Percentiles rank a stretch among this genome's conserved stretches.
Evolutionary conservation across 495 filamentous ascomycete genomes (phyloP).

Genomic region (Xylaria longipes): DNA sequence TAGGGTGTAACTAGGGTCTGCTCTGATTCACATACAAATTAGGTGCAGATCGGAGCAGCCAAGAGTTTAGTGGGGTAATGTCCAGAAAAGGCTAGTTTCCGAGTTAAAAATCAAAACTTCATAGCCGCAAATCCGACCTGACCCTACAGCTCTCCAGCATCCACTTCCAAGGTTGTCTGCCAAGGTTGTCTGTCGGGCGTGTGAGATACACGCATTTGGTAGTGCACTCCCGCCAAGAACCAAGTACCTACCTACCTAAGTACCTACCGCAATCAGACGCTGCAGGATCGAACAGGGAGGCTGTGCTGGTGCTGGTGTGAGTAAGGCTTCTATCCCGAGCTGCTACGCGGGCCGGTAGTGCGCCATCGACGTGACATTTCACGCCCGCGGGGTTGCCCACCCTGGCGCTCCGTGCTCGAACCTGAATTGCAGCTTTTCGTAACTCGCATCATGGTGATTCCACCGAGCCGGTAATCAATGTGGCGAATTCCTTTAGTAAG

Average conservation of each 20-base stretch:
- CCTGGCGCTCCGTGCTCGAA: background rate
- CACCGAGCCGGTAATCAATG: background rate
- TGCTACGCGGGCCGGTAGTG: constrained; percentile 2
- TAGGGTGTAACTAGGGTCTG: too few relatives aligned
- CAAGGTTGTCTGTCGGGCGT: too few relatives aligned
- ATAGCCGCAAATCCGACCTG: too few relatives aligned
- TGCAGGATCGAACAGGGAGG: background rate
- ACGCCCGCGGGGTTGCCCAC: constrained; percentile 10
- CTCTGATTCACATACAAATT: too few relatives aligned
- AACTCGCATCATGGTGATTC: background rate
- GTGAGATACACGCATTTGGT: background rate
- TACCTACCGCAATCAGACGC: background rate
- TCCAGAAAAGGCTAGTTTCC: too few relatives aligned
- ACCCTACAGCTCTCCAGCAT: too few relatives aligned
- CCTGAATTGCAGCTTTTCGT: background rate
- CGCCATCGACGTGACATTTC: background rate
- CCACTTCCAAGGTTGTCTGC: background rate
- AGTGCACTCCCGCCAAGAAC: background rate
- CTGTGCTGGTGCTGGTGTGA: constrained; percentile 16
- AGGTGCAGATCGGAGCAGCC: too few relatives aligned
- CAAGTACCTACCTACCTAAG: background rate
- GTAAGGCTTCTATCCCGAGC: constrained; percentile 8
- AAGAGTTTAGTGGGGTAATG: too few relatives aligned
- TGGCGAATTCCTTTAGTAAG: background rate
- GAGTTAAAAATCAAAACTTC: too few relatives aligned